phyloP scores from a whole-genome alignment of 306 rosid genomes.

The Cucumis melo region DNA sequence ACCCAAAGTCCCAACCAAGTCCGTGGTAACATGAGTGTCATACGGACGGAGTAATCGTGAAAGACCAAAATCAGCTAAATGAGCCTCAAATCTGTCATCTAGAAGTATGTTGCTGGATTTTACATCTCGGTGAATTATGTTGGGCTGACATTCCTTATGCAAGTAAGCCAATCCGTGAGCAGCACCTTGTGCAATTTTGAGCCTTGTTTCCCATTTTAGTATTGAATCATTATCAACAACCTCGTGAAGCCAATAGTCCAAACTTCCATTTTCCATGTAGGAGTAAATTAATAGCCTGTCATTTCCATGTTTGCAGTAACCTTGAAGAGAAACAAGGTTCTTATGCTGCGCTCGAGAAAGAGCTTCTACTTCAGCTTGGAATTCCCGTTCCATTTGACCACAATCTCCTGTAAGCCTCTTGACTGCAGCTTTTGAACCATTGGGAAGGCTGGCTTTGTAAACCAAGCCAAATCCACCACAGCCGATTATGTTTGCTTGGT shows the following conservation, averaged over 20 bases:
- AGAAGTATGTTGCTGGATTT: constrained; percentile 76
- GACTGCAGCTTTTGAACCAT: constrained; percentile 57
- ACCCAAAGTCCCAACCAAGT: constrained; percentile 68
- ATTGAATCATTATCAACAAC: constrained; percentile 30
- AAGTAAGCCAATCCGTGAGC: constrained; percentile 63
- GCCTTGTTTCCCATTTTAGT: constrained; percentile 57
- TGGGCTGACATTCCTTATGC: constrained; percentile 63
- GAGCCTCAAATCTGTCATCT: constrained; percentile 54
- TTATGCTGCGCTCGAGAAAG: constrained; percentile 81
- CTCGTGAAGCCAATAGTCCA: constrained; percentile 83
- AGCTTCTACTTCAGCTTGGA: constrained; percentile 82
- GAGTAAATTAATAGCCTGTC: constrained; percentile 69
- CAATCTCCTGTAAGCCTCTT: constrained; percentile 81
- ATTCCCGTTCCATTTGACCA: constrained; percentile 78
- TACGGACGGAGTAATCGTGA: constrained; percentile 61
- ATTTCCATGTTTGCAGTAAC: constrained; percentile 50
- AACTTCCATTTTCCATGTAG: constrained; percentile 75
- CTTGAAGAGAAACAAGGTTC: constrained; percentile 72
- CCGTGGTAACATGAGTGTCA: constrained; percentile 67
- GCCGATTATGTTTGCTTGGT: constrained; percentile 70
- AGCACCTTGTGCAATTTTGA: constrained; percentile 62
- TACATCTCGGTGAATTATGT: constrained; percentile 60
- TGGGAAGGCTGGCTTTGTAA: constrained; percentile 65
- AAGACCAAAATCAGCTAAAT: constrained; percentile 73
- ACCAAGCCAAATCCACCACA: constrained; percentile 86